phyloP scores from a whole-genome alignment of 306 rosid genomes.

The Mucuna pruriens region DNA sequence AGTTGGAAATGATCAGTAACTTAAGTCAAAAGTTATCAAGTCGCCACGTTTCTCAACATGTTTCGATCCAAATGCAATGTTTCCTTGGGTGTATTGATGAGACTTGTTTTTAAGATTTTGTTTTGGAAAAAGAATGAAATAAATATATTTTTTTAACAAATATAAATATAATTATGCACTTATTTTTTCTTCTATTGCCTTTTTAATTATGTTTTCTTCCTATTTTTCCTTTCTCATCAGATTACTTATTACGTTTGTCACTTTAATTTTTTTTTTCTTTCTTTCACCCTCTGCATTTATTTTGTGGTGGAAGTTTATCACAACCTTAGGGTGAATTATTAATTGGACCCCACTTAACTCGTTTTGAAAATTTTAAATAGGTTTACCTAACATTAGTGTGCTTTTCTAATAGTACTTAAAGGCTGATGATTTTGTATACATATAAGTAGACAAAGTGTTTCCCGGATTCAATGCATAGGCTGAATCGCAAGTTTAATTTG shows the following conservation, averaged over 20 bases:
- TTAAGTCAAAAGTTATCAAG: constrained; percentile 52
- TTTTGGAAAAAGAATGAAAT: not conserved
- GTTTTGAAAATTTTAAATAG: constrained; percentile 33
- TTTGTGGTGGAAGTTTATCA: not conserved
- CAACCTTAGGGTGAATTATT: constrained; percentile 24
- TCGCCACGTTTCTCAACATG: constrained; percentile 28
- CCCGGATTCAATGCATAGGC: constrained; percentile 65
- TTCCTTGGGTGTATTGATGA: constrained; percentile 49
- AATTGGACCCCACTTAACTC: constrained; percentile 56
- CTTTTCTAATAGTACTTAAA: constrained; percentile 32
- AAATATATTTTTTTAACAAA: too few relatives aligned
- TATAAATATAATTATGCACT: not conserved
- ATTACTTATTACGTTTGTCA: not conserved
- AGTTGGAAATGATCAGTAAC: constrained; percentile 23
- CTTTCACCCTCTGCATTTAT: too few relatives aligned
- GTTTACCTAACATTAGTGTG: constrained; percentile 61
- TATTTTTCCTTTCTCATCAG: not conserved
- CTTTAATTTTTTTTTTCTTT: not conserved
- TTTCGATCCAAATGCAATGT: constrained; percentile 56
- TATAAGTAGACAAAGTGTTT: constrained; percentile 66
- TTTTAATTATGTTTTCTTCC: not conserved
- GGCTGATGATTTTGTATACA: constrained; percentile 60
- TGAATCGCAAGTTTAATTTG: constrained; percentile 41
- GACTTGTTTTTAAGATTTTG: constrained; percentile 38
- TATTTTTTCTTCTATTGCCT: not conserved